A percentile compares a stretch with the other conserved stretches of the same genome.
phyloP scores from a whole-genome alignment of 225 moss, liverwort and hornwort species.

The Anthoceros angustus region DNA sequence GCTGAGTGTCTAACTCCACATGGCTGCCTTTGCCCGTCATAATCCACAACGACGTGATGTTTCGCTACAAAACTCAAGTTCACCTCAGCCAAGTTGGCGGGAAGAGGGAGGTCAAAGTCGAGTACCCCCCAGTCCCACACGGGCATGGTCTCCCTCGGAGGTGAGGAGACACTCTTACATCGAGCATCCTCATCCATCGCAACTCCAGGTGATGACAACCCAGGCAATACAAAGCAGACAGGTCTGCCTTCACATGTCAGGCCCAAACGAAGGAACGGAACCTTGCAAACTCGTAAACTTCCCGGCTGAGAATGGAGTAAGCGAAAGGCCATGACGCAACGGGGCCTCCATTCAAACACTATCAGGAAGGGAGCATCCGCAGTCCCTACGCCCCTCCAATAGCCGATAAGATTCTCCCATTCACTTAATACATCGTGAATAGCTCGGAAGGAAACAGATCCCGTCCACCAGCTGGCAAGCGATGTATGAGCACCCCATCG shows the following conservation, averaged over 20 bases:
- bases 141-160: conserved; percentile 46
- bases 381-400: conserved; percentile 84
- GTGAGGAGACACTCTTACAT: conserved; percentile 40
- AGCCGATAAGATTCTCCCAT: conserved; percentile 72
- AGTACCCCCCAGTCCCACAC: conserved; percentile 40
- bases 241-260: conserved; percentile 49
- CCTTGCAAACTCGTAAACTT: conserved; percentile 53
- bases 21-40: conserved; percentile 50
- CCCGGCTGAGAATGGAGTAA: conserved; percentile 45
- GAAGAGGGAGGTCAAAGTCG: conserved; percentile 53
- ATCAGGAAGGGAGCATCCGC: conserved; percentile 57
- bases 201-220: conserved; percentile 25
- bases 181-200: conserved; percentile 12
- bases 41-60: conserved; percentile 77
- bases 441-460: conserved; percentile 48
- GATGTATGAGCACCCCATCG: conserved; percentile 49
- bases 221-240: conserved; percentile 58
- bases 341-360: conserved; percentile 60
- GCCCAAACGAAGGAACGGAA: conserved; percentile 83
- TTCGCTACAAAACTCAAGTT: conserved; percentile 79
- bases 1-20: conserved; percentile 39
- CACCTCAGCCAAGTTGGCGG: conserved; percentile 51
- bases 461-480: conserved; percentile 55
- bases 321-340: conserved; percentile 58
- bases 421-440: conserved; percentile 41